Evolutionary conservation across 768 basidiomycete genomes (phyloP), one percentile per base, ranked within the genome.

Genomic region (Coprinopsis sp.): DNA sequence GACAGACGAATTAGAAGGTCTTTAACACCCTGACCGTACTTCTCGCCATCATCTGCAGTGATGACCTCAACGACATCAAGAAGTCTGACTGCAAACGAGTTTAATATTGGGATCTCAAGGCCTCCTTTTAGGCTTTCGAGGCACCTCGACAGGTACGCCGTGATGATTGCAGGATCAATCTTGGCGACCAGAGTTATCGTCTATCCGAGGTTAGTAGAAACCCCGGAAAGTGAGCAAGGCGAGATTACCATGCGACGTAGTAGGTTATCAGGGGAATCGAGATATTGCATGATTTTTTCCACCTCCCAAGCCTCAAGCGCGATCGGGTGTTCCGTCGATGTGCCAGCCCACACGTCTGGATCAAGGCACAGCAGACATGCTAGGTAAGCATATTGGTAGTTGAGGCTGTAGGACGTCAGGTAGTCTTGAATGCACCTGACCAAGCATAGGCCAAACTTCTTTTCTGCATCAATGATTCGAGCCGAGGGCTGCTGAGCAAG

Each of bases 281-380:
- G 64, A 13, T 85, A 63, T 49, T 72, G 74, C 79, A 91, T 85
- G 18, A 91, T 69, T 27, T 70, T 68, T 41, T 82, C 82, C 30
- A 91, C 87, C 43, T 91, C 88, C 73, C 76, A 77, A 44, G 70
- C 77, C n/a, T 87, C 82, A 37, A 91, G 62, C 7, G 79, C 64
- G 1, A 80, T 67, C 28, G 74, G 71, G 16, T 74, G 61, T 4
- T 73, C 70, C 3, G 71, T 61, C 6, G 60, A 64, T 7, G 74
- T 79, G 11, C 87, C 89, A 6, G 86, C 83, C 89, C 89, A 91
- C 18, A 79, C 52, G 16, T 59, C 60, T 5, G 79, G 73, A 52
- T 82, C 74, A 11, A 88, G 51, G 31, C 71, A 78, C 31, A 73
- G 68, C 39, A 91, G 59, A 51, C 86, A 88, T 1, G 72, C 66